Conservation (phyloP, 176 grass and related monocot species). For the Cenchrus fungigraminus region DNA sequence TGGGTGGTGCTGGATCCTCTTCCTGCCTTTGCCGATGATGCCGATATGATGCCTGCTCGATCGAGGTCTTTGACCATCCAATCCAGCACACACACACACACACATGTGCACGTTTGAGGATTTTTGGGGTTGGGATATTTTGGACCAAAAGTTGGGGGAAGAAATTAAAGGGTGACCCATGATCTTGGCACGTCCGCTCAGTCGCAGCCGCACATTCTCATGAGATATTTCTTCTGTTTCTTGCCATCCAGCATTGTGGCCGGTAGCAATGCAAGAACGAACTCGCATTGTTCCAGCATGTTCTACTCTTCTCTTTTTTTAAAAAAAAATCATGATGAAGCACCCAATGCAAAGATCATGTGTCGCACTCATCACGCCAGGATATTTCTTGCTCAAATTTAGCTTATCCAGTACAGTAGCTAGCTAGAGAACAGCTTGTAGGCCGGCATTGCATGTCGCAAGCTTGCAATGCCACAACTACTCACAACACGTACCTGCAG, state of each 20-base stretch:
- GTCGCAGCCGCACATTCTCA: background rate
- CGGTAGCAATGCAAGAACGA: background rate
- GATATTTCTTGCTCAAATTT: background rate
- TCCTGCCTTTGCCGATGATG: background rate
- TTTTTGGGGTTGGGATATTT: background rate
- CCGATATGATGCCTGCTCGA: background rate
- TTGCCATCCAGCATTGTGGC: background rate
- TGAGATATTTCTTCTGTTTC: background rate
- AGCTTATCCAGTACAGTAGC: background rate
- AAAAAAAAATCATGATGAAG: no score
- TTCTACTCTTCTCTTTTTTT: background rate
- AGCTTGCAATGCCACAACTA: no score
- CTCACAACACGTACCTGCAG: conserved; percentile 1
- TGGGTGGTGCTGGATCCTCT: background rate
- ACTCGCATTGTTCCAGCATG: background rate
- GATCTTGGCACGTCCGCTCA: background rate
- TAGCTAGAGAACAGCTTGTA: background rate
- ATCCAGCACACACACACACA: no score
- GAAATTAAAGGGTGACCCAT: background rate
- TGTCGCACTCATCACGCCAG: background rate
- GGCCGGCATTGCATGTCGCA: no score
- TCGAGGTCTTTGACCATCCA: conserved; percentile 36
- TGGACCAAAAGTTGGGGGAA: background rate
- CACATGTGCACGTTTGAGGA: no score
- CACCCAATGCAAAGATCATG: background rate